Conservation (phyloP, 106 monocot genomes). For the Allium fistulosum region DNA sequence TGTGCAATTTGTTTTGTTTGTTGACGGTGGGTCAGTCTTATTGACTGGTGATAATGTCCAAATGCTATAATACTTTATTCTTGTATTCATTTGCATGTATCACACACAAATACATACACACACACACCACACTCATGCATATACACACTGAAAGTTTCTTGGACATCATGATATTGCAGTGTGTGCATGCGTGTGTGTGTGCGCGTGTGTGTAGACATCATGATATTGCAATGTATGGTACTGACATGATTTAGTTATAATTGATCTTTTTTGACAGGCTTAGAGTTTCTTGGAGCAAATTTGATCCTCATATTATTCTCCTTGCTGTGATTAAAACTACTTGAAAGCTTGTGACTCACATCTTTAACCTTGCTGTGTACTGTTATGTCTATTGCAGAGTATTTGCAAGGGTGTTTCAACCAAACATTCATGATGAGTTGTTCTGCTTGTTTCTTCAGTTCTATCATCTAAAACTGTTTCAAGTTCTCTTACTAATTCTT, state of each 20-base stretch:
- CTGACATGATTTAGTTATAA: slow-evolving; percentile 16
- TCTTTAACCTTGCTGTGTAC: slow-evolving; percentile 52
- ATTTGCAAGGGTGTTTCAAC: not conserved
- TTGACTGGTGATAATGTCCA: no score
- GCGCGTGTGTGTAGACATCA: not conserved
- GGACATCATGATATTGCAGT: not conserved
- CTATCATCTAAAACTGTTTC: no score
- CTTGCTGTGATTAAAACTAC: slow-evolving; percentile 52
- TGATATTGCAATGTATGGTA: not conserved
- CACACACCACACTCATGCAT: not conserved
- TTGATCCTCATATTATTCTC: slow-evolving; percentile 47
- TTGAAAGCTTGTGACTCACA: slow-evolving; percentile 53
- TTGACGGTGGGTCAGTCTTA: no score
- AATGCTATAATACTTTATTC: no score
- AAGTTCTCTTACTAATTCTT: not conserved
- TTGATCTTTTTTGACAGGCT: slow-evolving; percentile 44
- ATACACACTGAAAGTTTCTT: not conserved
- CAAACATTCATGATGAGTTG: not conserved
- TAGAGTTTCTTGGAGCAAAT: slow-evolving; percentile 48
- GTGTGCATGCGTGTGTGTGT: not conserved
- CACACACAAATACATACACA: no score
- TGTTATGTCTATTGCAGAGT: slow-evolving; percentile 55
- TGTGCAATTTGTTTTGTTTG: no score
- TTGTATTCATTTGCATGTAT: no score
- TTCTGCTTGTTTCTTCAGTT: not conserved